Percentiles rank a stretch among this genome's conserved stretches.
These are phyloP conservation scores for Alternaria brassicicola DNA, from an alignment of 2,329 filamentous ascomycete genomes.

Conservation along the genomic window DNA sequence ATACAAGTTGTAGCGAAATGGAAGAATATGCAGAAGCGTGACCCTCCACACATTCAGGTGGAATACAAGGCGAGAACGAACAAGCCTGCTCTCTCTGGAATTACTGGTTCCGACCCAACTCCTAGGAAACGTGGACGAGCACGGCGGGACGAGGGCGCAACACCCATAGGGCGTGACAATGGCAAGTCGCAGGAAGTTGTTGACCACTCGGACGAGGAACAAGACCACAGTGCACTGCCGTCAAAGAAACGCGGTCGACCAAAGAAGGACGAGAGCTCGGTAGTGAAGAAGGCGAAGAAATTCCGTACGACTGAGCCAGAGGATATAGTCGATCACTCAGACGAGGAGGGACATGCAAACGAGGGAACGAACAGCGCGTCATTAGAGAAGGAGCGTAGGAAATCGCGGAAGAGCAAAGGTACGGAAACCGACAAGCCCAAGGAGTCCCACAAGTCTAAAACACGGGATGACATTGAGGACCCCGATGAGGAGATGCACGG, in stretches of 20 bases:
- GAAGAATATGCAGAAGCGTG: constrained; percentile 48
- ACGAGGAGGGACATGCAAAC: background rate
- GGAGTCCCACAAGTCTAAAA: background rate
- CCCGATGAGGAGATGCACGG: background rate
- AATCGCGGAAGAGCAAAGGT: background rate
- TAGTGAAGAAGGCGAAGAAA: background rate
- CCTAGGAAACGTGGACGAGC: background rate
- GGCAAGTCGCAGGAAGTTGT: background rate
- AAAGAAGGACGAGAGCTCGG: background rate
- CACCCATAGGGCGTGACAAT: background rate
- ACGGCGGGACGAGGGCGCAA: background rate
- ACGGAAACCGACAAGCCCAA: background rate
- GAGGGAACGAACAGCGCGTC: background rate
- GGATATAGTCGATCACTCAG: background rate
- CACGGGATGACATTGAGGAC: background rate
- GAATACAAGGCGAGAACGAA: constrained; percentile 17
- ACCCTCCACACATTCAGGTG: constrained; percentile 12
- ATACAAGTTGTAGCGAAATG: constrained; percentile 74
- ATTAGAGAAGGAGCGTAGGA: background rate
- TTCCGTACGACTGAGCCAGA: background rate
- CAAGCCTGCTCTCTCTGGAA: background rate
- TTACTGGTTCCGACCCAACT: background rate
- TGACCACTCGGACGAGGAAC: background rate
- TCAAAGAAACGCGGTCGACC: background rate
- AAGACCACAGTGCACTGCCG: background rate